Percentiles rank a stretch among this genome's conserved stretches.
Evolutionary conservation across 2,329 filamentous ascomycete genomes (phyloP).

Genomic region (Dactylonectria estremocensis): DNA sequence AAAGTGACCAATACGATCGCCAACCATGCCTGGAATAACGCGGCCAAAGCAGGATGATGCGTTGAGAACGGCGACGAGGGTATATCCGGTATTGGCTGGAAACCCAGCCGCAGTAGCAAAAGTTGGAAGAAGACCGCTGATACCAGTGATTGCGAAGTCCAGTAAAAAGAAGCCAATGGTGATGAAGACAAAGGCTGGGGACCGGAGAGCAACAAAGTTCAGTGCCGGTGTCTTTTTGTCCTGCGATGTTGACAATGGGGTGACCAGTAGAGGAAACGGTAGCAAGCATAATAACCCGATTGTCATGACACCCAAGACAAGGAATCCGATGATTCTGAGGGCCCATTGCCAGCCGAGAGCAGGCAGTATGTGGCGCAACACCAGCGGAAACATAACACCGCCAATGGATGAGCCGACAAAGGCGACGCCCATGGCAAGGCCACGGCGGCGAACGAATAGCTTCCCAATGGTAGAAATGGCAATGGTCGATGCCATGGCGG

Average conservation of each 20-base stretch:
- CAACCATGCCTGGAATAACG: constrained; percentile 56
- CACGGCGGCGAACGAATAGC: constrained; percentile 9
- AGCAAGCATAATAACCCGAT: constrained; percentile 25
- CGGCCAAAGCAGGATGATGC: constrained; percentile 58
- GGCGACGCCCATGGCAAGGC: constrained; percentile 23
- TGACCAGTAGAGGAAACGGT: too few species aligned
- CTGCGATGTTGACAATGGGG: too few species aligned
- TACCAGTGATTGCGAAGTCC: constrained; percentile 62
- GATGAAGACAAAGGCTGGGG: constrained; percentile 56
- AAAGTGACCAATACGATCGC: constrained; percentile 59
- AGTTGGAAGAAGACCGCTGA: constrained; percentile 59
- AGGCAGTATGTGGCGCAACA: constrained; percentile 45
- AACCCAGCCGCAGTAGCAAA: constrained; percentile 54
- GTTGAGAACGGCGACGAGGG: constrained; percentile 58
- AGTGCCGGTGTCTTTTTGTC: constrained; percentile 34
- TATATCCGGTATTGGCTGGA: constrained; percentile 55
- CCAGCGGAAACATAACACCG: constrained; percentile 47
- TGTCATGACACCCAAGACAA: constrained; percentile 41
- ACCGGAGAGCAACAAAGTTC: constrained; percentile 56
- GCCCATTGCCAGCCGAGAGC: constrained; percentile 49
- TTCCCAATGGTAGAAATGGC: too few species aligned
- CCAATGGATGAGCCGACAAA: constrained; percentile 34
- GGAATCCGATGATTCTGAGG: constrained; percentile 44
- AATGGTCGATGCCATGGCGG: too few species aligned
- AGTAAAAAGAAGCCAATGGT: constrained; percentile 58